Percentiles rank a stretch among this genome's conserved stretches.
These are phyloP conservation scores for Mariannaea elegans DNA, from an alignment of 2,329 filamentous ascomycete species.

Conservation along the genomic window DNA sequence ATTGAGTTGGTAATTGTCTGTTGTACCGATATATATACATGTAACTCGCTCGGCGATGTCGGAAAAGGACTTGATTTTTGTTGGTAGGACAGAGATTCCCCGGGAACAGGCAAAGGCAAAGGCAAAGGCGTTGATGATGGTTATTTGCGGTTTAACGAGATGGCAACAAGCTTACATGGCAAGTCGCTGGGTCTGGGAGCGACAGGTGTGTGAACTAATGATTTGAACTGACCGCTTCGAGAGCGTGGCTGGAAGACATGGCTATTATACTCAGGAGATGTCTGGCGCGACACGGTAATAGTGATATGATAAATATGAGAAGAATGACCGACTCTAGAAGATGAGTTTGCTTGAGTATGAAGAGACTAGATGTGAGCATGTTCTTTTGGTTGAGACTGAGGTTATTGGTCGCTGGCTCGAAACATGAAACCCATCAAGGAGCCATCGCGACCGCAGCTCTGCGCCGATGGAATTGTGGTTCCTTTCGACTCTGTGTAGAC, in stretches of 20 bases:
- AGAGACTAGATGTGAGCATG: too few relatives aligned
- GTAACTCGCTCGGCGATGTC: constrained; percentile 24
- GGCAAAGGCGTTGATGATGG: constrained; percentile 35
- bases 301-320: constrained; percentile 27
- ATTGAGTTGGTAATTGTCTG: constrained; percentile 1
- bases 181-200: constrained; percentile 30
- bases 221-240: constrained; percentile 13
- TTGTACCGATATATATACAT: constrained; percentile 20
- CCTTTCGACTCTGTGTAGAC: too few relatives aligned
- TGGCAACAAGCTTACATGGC: constrained; percentile 14
- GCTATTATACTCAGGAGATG: constrained; percentile 9
- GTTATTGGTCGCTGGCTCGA: too few relatives aligned
- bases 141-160: constrained; percentile 18
- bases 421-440: too few relatives aligned
- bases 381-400: too few relatives aligned
- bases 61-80: constrained; percentile 24
- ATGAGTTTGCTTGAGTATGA: too few relatives aligned
- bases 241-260: constrained; percentile 21
- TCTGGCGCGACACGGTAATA: constrained; percentile 8
- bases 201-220: constrained; percentile 27
- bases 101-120: background rate
- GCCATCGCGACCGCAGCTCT: too few relatives aligned
- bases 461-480: too few relatives aligned
- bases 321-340: constrained; percentile 32
- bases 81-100: constrained; percentile 27